Conservation (phyloP, 257 asterid genomes). For the Nyctanthes arbortristis region DNA sequence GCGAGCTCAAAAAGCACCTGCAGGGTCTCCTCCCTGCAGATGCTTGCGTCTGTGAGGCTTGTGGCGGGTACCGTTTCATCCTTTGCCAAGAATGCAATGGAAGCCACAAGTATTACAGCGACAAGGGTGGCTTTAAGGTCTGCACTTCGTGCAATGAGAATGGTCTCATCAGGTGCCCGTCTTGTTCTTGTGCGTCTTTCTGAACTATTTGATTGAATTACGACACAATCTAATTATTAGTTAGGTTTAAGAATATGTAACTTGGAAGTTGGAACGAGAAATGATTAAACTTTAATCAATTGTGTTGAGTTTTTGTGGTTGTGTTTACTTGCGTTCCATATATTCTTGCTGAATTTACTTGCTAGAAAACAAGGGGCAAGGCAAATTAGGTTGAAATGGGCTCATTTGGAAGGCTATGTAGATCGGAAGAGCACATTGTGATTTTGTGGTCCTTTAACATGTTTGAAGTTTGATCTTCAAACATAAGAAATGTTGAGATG, state of each 20-base stretch:
- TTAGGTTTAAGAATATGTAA: not conserved
- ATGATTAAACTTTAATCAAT: not conserved
- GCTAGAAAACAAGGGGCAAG: not conserved
- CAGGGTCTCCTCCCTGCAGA: conserved; percentile 62
- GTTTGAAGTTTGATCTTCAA: not conserved
- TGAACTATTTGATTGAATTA: conserved; percentile 29
- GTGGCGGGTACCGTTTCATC: conserved; percentile 74
- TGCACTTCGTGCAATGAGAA: conserved; percentile 86
- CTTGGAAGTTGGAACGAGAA: not conserved
- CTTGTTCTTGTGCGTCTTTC: conserved; percentile 58
- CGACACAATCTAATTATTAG: not conserved
- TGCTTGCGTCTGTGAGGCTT: conserved; percentile 67
- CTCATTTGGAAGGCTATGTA: not conserved
- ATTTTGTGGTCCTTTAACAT: not conserved
- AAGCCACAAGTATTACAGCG: conserved; percentile 76
- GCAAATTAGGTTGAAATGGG: not conserved
- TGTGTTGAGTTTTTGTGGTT: not conserved
- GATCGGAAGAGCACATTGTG: not conserved
- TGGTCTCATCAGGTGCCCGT: conserved; percentile 95
- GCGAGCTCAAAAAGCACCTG: conserved; percentile 72
- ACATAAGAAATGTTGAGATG: not conserved
- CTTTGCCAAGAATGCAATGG: conserved; percentile 80
- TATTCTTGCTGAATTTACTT: not conserved
- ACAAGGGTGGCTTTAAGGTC: conserved; percentile 70
- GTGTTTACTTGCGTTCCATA: not conserved